Conservation (phyloP, 2,329 filamentous ascomycete species). For the Ascochyta fabae region DNA sequence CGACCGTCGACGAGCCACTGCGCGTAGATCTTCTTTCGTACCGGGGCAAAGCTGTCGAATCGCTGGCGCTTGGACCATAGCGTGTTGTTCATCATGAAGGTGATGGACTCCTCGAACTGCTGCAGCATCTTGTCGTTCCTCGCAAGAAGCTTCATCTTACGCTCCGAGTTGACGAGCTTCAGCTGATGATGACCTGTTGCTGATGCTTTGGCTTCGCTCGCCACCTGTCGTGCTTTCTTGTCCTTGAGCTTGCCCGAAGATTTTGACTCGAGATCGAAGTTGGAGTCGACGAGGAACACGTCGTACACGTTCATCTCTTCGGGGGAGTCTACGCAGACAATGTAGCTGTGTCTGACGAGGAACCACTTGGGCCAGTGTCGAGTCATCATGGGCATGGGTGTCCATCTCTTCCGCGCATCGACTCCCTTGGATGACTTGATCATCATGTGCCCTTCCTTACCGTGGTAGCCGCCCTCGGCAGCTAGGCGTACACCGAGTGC, state of each 20-base stretch:
- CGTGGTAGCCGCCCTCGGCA: slow-evolving; percentile 95
- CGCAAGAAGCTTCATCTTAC: slow-evolving; percentile 88
- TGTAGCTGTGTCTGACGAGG: slow-evolving; percentile 94
- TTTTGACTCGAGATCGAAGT: slow-evolving; percentile 83
- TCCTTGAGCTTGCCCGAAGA: slow-evolving; percentile 55
- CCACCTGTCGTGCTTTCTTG: slow-evolving; percentile 66
- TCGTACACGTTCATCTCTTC: slow-evolving; percentile 99
- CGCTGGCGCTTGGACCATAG: slow-evolving; percentile 83
- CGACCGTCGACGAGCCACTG: slow-evolving; percentile 97
- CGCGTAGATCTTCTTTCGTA: slow-evolving; percentile 83
- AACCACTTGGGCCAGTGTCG: slow-evolving; percentile 97
- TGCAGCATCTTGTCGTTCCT: slow-evolving; percentile 86
- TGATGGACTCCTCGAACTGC: slow-evolving; percentile 94
- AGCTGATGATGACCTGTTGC: slow-evolving; percentile 81
- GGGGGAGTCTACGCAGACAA: slow-evolving; percentile 97
- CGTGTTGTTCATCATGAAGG: slow-evolving; percentile 81
- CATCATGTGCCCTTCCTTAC: slow-evolving; percentile 92
- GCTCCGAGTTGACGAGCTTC: slow-evolving; percentile 87
- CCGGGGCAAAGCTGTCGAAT: slow-evolving; percentile 92
- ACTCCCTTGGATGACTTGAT: slow-evolving; percentile 91
- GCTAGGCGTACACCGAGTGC: slow-evolving; percentile 92
- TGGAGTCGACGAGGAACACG: slow-evolving; percentile 92
- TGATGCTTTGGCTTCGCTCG: slow-evolving; percentile 68
- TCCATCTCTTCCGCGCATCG: slow-evolving; percentile 82
- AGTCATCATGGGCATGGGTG: slow-evolving; percentile 77